A percentile compares a stretch with the other conserved stretches of the same genome.
Conservation (phyloP, 306 rosid species). For the Inga laurina region DNA sequence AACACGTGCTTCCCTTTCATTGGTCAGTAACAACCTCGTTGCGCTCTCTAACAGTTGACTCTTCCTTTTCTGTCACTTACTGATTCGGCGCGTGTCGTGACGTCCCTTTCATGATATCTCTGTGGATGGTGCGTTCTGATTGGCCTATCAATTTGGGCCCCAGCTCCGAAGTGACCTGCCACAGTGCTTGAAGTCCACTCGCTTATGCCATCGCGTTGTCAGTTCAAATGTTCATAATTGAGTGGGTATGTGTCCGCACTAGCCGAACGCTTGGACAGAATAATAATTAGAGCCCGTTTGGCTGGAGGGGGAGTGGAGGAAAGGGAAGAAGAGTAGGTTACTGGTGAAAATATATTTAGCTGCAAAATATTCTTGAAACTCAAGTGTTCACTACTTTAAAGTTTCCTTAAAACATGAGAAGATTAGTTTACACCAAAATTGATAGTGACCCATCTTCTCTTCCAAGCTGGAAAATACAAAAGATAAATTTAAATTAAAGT, state of each 20-base stretch:
- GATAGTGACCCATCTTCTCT: no score
- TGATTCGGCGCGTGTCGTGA: not conserved
- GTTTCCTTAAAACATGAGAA: no score
- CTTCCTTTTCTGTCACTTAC: not conserved
- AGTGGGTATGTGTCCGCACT: not conserved
- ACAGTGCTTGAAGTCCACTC: not conserved
- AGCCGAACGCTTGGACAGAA: not conserved
- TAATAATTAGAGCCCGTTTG: no score
- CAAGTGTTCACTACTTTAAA: no score
- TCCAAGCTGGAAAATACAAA: no score
- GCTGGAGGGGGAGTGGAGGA: no score
- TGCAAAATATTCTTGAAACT: no score
- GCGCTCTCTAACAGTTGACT: not conserved
- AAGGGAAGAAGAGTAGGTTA: no score
- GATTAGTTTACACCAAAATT: no score
- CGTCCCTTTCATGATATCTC: not conserved
- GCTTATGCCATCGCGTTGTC: not conserved
- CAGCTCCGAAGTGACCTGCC: not conserved
- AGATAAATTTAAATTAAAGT: no score
- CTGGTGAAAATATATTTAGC: no score
- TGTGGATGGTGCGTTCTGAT: not conserved
- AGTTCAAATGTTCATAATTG: not conserved
- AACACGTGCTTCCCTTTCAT: slow-evolving; percentile 45
- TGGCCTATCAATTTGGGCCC: not conserved
- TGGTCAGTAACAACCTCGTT: slow-evolving; percentile 31